Conservation (phyloP, 352 stramenopile genomes). For the Pythium coloratum region DNA sequence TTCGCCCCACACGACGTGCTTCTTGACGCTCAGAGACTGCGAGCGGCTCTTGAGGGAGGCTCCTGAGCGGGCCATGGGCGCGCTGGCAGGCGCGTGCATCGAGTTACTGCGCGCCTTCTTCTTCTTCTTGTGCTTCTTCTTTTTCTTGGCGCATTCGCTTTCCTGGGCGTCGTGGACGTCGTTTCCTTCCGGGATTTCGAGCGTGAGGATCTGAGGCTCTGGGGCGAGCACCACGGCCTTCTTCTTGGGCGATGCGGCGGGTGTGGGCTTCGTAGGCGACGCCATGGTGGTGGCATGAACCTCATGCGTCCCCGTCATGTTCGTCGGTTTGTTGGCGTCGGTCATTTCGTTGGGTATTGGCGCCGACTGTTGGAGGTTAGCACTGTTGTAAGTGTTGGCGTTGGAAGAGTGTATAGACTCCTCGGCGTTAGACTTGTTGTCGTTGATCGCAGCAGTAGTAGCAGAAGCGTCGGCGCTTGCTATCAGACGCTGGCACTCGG, state of each 20-base stretch:
- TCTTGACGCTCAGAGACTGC: constrained; percentile 55
- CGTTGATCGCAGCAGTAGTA: background rate
- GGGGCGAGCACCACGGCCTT: constrained; percentile 51
- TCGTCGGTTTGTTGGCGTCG: background rate
- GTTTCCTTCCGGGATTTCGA: constrained; percentile 17
- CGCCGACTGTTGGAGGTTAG: constrained; percentile 1
- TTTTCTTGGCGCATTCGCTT: constrained; percentile 38
- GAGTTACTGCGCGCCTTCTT: constrained; percentile 73
- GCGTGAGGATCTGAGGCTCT: constrained; percentile 44
- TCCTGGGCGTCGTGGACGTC: background rate
- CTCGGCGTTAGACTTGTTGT: constrained; percentile 7
- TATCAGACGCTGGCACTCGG: constrained; percentile 22
- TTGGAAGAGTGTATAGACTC: background rate
- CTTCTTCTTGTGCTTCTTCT: constrained; percentile 74
- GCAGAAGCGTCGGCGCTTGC: background rate
- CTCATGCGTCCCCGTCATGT: background rate
- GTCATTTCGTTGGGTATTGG: background rate
- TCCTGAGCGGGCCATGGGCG: constrained; percentile 17
- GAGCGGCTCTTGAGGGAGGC: constrained; percentile 53
- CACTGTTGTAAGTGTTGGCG: constrained; percentile 6
- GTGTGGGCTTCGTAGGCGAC: background rate
- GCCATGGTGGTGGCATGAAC: background rate
- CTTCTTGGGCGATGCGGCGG: constrained; percentile 8
- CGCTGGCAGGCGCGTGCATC: constrained; percentile 48
- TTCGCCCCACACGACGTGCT: constrained; percentile 78